Evolutionary conservation across 1,284 basidiomycete genomes (phyloP), one percentile per base, ranked within the genome.

Genomic region (Trichosporon inkin): DNA sequence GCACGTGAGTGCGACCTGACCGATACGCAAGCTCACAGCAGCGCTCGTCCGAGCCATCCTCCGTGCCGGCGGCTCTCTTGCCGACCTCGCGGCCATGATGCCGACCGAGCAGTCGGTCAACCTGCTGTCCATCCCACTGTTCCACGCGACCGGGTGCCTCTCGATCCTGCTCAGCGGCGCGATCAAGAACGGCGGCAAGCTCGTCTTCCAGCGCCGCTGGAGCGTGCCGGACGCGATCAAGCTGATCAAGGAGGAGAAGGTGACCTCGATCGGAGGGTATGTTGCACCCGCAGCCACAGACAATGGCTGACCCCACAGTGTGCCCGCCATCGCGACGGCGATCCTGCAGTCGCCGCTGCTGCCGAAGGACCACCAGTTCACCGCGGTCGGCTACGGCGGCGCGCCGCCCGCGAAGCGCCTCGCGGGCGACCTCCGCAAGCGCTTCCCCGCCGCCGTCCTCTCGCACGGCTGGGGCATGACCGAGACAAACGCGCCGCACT

Each of bases 121-220:
- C 16, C 62, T 77, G 2, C 61, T 75, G 24, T 56, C 74, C 6
- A 69, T 77, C 41, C 75, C 73, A 3, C 65, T 75, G 2, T 77
- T 77, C 65, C 75, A 77, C 70, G 73, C 74, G 4, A 77, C 75
- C 0, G 75, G 75, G n/a, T 67, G 35, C 71, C 83, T 32, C 28
- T 32, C 28, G 28, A 32, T 32, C 28, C 65, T 71, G 70, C 65
- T 75, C 19, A 65, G 73, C 56, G 59, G 71, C 5, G 70, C 73
- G 1, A 67, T 74, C 55, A 65, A 69, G 53, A 67, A 61, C 10
- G 73, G 73, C 19, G 67, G 67, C 24, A 74, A 70, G 60, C 63
- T 73, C 51, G 70, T 75, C 19, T 60, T 72, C 57, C 68, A 71
- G 65, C 62, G 67, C 35, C 55, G 63, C 36, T 76, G 74, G 74